A percentile compares a stretch with the other conserved stretches of the same genome.
phyloP scores from a whole-genome alignment of 257 asterid genomes.

The Ehretia macrophylla region DNA sequence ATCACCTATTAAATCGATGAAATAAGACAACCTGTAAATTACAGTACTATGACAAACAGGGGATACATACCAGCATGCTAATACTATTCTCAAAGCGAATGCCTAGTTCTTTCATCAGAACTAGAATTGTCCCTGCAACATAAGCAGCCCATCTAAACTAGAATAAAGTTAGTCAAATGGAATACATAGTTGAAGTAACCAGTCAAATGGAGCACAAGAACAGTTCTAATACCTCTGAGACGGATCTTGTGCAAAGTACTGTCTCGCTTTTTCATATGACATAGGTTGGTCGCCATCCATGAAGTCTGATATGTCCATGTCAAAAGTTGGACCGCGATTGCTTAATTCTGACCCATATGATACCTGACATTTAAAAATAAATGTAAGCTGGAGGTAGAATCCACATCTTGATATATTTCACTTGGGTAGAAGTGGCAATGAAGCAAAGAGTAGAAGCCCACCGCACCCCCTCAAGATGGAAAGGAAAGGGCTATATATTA shows the following conservation, averaged over 20 bases:
- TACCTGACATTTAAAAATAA: slow-evolving; percentile 43
- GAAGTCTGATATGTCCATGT: slow-evolving; percentile 93
- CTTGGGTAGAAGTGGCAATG: neutral
- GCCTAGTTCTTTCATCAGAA: slow-evolving; percentile 88
- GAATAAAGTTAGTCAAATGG: slow-evolving; percentile 25
- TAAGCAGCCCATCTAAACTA: slow-evolving; percentile 97
- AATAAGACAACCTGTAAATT: neutral
- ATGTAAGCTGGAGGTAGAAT: neutral
- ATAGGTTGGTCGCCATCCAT: slow-evolving; percentile 72
- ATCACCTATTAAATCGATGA: too few species aligned
- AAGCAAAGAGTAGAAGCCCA: neutral
- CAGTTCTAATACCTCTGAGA: slow-evolving; percentile 68
- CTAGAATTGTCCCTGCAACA: slow-evolving; percentile 94
- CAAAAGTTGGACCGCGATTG: slow-evolving; percentile 99
- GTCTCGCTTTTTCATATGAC: slow-evolving; percentile 75
- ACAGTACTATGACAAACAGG: slow-evolving; percentile 3
- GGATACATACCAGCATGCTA: slow-evolving; percentile 62
- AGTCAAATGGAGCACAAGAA: slow-evolving; percentile 3
- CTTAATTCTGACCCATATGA: slow-evolving; percentile 96
- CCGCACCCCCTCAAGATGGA: neutral
- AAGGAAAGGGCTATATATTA: too few species aligned
- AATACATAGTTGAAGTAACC: slow-evolving; percentile 8
- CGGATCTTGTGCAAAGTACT: slow-evolving; percentile 85
- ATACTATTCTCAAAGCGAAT: slow-evolving; percentile 75
- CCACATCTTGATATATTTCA: neutral